Conservation (phyloP, 2,329 filamentous ascomycete genomes). For the Trichoderma simmonsii region DNA sequence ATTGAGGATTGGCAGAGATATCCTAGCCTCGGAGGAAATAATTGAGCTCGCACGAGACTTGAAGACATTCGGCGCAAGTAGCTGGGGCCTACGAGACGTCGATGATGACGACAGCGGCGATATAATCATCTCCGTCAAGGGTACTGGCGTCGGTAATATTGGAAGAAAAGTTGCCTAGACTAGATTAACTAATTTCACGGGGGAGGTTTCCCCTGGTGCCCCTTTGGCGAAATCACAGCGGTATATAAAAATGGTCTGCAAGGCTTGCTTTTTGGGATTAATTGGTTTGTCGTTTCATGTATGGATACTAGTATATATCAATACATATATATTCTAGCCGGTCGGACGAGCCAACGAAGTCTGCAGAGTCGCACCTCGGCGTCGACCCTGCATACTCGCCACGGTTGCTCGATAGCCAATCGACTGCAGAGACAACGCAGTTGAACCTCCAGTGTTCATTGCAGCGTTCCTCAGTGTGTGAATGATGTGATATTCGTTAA, state of each 20-base stretch:
- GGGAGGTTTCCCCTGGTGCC: not conserved
- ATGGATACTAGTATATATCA: not conserved
- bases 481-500: conserved; percentile 53
- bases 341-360: conserved; percentile 18
- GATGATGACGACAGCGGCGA: conserved; percentile 65
- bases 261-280: not conserved
- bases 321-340: conserved; percentile 21
- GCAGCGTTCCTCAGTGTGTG: conserved; percentile 48
- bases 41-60: conserved; percentile 81
- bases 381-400: conserved; percentile 47
- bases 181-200: not conserved
- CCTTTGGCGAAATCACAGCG: not conserved
- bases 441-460: conserved; percentile 44
- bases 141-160: conserved; percentile 89
- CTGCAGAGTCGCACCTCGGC: conserved; percentile 36
- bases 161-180: conserved; percentile 75
- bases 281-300: conserved; percentile 3
- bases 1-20: conserved; percentile 74
- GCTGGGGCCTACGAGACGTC: conserved; percentile 82
- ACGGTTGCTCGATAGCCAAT: conserved; percentile 53
- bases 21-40: conserved; percentile 76
- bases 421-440: conserved; percentile 52
- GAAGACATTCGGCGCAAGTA: conserved; percentile 82
- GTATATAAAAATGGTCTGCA: not conserved
- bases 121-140: conserved; percentile 86